phyloP scores from a whole-genome alignment of 768 basidiomycete genomes.

The Phanerochaete sordida region DNA sequence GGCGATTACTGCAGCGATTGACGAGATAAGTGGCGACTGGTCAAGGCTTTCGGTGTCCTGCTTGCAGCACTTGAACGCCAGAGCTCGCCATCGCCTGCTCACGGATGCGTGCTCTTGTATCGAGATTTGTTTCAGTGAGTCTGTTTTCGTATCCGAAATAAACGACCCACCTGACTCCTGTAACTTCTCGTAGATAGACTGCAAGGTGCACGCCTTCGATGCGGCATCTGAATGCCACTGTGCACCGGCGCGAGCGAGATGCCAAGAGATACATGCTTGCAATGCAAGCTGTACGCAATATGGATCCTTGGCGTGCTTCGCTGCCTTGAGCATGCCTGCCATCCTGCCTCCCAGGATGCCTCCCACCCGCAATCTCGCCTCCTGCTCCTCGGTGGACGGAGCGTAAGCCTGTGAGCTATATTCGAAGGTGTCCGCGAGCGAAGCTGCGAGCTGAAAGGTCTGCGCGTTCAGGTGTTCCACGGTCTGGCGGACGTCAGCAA shows the following conservation, averaged over 20 bases:
- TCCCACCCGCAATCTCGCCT: not conserved
- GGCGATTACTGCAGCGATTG: not conserved
- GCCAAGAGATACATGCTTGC: not conserved
- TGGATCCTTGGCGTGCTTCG: not conserved
- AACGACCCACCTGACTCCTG: not conserved
- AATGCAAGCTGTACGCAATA: not conserved
- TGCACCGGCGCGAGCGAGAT: not conserved
- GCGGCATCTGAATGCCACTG: too few species aligned
- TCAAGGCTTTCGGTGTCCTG: not conserved
- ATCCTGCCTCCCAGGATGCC: not conserved
- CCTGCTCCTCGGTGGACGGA: not conserved
- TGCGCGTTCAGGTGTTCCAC: constrained; percentile 43
- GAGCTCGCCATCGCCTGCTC: not conserved
- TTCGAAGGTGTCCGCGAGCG: constrained; percentile 41
- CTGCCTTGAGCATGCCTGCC: not conserved
- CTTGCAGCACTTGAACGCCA: not conserved
- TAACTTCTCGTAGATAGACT: not conserved
- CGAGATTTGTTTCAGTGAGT: not conserved
- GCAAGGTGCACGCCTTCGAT: not conserved
- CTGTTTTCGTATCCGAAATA: not conserved
- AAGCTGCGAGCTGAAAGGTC: constrained; percentile 45
- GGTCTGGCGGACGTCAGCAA: constrained; percentile 41
- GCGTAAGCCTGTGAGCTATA: not conserved
- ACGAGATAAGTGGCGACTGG: not conserved
- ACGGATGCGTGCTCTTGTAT: not conserved